phyloP scores from a whole-genome alignment of 2,329 filamentous ascomycete species.

The Remersonia thermophila region DNA sequence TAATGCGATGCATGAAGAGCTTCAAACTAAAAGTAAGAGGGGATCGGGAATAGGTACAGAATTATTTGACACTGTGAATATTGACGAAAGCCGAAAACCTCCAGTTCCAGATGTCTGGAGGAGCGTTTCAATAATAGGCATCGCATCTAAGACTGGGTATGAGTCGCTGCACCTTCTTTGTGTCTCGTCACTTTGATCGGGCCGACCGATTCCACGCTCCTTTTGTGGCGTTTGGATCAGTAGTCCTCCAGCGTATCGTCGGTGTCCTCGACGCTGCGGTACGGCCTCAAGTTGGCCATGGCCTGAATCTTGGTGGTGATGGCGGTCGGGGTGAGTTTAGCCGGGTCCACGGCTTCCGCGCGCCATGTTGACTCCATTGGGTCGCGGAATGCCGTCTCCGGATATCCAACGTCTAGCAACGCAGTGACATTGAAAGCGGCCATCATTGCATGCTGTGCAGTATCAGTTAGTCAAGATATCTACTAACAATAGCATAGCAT shows the following conservation, averaged over 20 bases:
- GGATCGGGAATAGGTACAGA: no score
- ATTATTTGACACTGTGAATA: no score
- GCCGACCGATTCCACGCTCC: conserved; percentile 9
- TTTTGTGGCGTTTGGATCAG: conserved; percentile 16
- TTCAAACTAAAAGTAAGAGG: no score
- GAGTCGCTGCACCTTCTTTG: no score
- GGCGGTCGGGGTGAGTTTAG: conserved; percentile 18
- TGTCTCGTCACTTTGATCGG: no score
- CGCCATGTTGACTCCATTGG: conserved; percentile 27
- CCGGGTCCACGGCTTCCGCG: conserved; percentile 19
- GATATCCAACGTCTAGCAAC: conserved; percentile 26
- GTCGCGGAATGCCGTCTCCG: conserved; percentile 21
- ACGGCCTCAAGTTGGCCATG: conserved; percentile 23
- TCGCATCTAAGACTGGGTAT: no score
- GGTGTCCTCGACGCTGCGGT: conserved; percentile 22
- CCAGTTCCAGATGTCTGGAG: no score
- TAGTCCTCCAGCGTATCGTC: conserved; percentile 21
- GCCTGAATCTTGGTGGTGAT: conserved; percentile 21
- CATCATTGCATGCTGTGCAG: conserved; percentile 27
- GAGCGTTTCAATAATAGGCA: no score
- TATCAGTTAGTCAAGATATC: neutral
- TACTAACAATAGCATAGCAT: no score
- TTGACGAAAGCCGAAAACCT: no score
- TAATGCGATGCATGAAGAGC: no score
- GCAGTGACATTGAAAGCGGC: conserved; percentile 30